Evolutionary conservation across 2,329 filamentous ascomycete genomes (phyloP).

Genomic region (Curvularia eragrostidis): DNA sequence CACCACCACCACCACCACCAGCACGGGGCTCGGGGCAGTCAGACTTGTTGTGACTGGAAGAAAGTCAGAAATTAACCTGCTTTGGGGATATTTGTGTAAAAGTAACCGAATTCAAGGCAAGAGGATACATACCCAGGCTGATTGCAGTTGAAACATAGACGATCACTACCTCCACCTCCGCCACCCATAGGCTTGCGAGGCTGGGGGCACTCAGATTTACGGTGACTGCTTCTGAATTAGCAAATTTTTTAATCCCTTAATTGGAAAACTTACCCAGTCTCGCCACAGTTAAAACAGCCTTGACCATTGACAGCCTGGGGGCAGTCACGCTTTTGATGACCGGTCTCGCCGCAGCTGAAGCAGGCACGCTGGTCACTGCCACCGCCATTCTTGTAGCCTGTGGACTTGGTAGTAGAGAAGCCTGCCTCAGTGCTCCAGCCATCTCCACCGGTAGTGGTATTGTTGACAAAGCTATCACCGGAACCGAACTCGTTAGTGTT

Average conservation of each 20-base stretch:
- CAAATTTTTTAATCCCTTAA: background rate
- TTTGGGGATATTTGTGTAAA: too few relatives aligned
- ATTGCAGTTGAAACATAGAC: slow-evolving; percentile 33
- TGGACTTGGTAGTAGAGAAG: slow-evolving; percentile 9
- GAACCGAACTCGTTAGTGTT: slow-evolving; percentile 48
- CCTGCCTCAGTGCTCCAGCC: slow-evolving; percentile 32
- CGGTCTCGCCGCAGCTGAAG: slow-evolving; percentile 33
- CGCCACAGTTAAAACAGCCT: slow-evolving; percentile 43
- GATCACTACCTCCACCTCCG: slow-evolving; percentile 22
- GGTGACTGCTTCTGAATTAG: slow-evolving; percentile 20
- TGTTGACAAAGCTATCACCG: slow-evolving; percentile 34
- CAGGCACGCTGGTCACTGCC: slow-evolving; percentile 30
- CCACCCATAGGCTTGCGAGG: slow-evolving; percentile 23
- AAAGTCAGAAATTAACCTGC: slow-evolving; percentile 1
- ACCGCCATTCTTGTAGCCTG: slow-evolving; percentile 15
- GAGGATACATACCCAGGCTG: slow-evolving; percentile 23
- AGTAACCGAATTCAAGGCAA: background rate
- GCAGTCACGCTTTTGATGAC: slow-evolving; percentile 35
- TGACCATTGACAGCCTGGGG: slow-evolving; percentile 22
- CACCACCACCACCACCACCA: slow-evolving; percentile 22
- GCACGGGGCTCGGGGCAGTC: slow-evolving; percentile 35
- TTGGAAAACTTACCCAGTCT: slow-evolving; percentile 24
- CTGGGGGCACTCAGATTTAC: slow-evolving; percentile 36
- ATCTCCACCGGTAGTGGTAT: slow-evolving; percentile 55
- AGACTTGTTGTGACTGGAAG: slow-evolving; percentile 30